Base-by-base conservation (phyloP, 1,284 basidiomycete species). In the Cutaneotrichosporon mucoides region DNA sequence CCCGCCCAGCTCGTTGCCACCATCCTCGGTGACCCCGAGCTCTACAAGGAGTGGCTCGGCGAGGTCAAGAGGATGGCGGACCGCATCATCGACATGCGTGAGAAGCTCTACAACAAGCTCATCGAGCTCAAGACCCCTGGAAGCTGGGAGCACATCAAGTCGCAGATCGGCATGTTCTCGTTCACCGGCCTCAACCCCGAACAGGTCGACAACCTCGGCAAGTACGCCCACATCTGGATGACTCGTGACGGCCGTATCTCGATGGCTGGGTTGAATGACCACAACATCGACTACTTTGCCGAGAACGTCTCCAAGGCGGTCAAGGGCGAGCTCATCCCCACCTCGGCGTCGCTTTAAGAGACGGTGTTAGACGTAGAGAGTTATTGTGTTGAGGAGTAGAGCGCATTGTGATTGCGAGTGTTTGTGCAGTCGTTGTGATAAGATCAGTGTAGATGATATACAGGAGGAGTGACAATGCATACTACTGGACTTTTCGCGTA, bases 1-100 rank as follows among this genome's bases (percentile, higher is more conserved):
- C 60, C 58, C 69, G 95, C 96, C 45, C 85, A 89, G 57, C 88
- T 99, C 67, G 95, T 93, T 60, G 86, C 83, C 72, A 84, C 88
- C 46, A 92, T 96, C 69, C 81, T 97, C 46, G 86, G 86, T 66
- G 84, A 88, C 66, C 79, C 82, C n/a, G 83, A 84, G 59, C 83
- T 98, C 54, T 93, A 92, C 78, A 72, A 81, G 42, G 85, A 96
- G 78, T 99, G 95, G 96, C 88, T 92, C 73, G 78, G 79, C 50
- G 91, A 95, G 78, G 91, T 94, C 68, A 92, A 92, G 82, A 86
- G 86, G 57, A 99, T 99, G 96, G 92, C 95, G 33, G 86, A 92
- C 69, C 84, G 96, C 56, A 99, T 99, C 79, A 98, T 98, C 79
- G 85, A 84, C 76, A 98, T 99, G 95, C 85, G 96, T 63, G 86